These are phyloP conservation scores for Cystoderma amianthinum DNA, from an alignment of 768 basidiomycete species.

Conservation along the genomic window DNA sequence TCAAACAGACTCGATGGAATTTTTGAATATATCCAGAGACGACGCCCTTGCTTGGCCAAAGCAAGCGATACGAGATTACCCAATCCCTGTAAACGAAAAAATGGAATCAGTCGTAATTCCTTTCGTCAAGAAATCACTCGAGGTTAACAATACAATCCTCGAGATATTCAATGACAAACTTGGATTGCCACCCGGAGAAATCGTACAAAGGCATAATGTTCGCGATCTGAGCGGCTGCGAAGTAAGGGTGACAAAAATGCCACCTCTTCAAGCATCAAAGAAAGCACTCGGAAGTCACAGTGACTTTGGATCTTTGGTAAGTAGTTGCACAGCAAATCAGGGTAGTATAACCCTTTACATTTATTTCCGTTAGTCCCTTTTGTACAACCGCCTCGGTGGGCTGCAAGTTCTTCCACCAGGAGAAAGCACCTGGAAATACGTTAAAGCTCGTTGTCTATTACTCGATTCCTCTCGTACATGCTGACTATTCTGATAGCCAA, in stretches of 20 bases:
- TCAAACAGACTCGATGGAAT: conserved; percentile 46
- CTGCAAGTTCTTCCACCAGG: conserved; percentile 64
- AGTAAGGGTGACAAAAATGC: conserved; percentile 41
- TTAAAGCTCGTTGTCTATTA: conserved; percentile 42
- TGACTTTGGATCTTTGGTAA: conserved; percentile 63
- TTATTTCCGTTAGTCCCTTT: conserved; percentile 44
- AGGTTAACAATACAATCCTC: conserved; percentile 45
- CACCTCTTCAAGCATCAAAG: conserved; percentile 20
- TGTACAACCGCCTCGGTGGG: conserved; percentile 66
- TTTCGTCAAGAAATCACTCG: conserved; percentile 52
- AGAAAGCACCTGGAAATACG: conserved; percentile 57
- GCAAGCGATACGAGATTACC: conserved; percentile 50
- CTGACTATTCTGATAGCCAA: conserved; percentile 22
- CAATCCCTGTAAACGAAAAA: conserved; percentile 36
- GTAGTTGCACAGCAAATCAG: conserved; percentile 11
- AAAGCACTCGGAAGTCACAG: conserved; percentile 58
- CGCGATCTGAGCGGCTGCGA: conserved; percentile 52
- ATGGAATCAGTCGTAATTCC: conserved; percentile 44
- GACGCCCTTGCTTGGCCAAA: conserved; percentile 53
- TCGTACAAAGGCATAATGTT: conserved; percentile 34
- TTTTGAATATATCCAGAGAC: conserved; percentile 60
- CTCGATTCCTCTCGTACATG: neutral
- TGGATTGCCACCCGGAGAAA: conserved; percentile 40
- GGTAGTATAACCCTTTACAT: neutral
- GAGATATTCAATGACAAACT: conserved; percentile 51